Percentiles rank a stretch among this genome's conserved stretches.
phyloP scores from a whole-genome alignment of 257 asterid genomes.

The Solanum tacnaense region DNA sequence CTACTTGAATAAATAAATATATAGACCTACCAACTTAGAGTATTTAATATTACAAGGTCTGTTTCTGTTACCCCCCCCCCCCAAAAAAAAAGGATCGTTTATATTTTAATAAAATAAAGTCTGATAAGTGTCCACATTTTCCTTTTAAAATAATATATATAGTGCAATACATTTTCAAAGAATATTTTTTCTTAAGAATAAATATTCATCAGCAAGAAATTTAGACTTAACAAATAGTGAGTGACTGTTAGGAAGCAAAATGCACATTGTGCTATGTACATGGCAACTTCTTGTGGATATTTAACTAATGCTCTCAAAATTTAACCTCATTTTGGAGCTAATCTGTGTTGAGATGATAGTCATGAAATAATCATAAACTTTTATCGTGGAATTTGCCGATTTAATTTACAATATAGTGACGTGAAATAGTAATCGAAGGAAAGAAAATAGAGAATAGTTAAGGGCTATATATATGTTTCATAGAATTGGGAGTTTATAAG shows the following conservation, averaged over 20 bases:
- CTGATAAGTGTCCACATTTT: background rate
- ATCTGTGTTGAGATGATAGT: too few species aligned
- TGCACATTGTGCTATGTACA: background rate
- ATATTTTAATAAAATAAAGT: background rate
- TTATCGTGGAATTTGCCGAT: background rate
- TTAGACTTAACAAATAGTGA: background rate
- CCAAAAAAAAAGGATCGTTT: background rate
- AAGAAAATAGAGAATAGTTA: background rate
- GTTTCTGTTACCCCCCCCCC: background rate
- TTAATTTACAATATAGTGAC: background rate
- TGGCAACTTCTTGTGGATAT: background rate
- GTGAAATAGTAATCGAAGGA: background rate
- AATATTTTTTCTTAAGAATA: background rate
- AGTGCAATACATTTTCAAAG: background rate
- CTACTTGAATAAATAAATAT: background rate
- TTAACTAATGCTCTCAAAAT: background rate
- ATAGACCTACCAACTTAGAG: background rate
- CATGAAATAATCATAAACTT: background rate
- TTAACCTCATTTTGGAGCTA: background rate
- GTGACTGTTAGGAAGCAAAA: background rate
- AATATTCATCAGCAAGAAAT: background rate
- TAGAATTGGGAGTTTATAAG: constrained; percentile 9
- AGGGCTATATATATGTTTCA: background rate
- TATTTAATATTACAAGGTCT: too few species aligned
- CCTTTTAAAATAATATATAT: background rate